These are phyloP conservation scores for Arbutus unedo DNA, from an alignment of 148 eudicot genomes.

Conservation along the genomic window DNA sequence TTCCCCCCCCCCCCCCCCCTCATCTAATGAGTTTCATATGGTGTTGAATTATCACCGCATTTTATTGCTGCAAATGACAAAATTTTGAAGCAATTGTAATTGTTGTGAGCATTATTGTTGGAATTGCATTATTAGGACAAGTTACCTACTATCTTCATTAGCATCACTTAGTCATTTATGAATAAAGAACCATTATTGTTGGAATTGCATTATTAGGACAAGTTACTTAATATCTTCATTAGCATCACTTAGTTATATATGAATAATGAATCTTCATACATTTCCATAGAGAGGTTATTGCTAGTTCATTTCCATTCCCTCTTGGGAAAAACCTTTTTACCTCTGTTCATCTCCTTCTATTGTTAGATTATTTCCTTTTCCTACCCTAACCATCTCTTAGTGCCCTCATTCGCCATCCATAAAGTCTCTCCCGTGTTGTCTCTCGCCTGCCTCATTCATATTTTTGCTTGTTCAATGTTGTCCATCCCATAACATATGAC, in stretches of 20 bases:
- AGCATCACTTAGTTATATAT: neutral
- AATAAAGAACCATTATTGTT: neutral
- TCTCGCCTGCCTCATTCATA: neutral
- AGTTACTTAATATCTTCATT: neutral
- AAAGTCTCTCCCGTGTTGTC: neutral
- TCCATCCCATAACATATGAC: neutral
- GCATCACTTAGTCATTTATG: neutral
- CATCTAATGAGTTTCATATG: neutral
- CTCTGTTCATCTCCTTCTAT: neutral
- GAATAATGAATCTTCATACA: neutral
- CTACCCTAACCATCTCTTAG: neutral
- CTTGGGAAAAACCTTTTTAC: neutral
- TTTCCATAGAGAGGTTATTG: neutral
- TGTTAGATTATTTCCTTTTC: neutral
- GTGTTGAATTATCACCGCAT: neutral
- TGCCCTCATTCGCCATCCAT: neutral
- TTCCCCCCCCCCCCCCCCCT: too few species aligned
- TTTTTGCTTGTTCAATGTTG: neutral
- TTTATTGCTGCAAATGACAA: neutral
- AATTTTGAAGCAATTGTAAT: neutral
- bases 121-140: neutral
- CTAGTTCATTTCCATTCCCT: neutral
- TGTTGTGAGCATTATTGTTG: neutral
- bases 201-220: neutral
- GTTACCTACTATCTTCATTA: neutral